A percentile compares a stretch with the other conserved stretches of the same genome.
phyloP scores from a whole-genome alignment of 805 yeast species.

The Candida sakaeoensis region DNA sequence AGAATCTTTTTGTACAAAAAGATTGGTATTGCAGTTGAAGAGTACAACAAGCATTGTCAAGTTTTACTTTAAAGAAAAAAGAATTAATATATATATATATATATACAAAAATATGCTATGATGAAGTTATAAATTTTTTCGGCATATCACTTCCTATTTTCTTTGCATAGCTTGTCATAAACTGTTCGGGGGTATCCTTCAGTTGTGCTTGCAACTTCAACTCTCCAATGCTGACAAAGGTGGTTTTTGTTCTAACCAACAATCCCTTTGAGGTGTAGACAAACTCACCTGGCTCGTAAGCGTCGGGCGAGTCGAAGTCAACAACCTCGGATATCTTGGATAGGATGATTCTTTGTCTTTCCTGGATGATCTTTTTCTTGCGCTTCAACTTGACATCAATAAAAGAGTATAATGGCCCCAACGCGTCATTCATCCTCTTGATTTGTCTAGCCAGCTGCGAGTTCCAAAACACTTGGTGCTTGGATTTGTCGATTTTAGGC shows the following conservation, averaged over 20 bases:
- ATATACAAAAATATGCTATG: too few species aligned
- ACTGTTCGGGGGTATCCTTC: constrained; percentile 43
- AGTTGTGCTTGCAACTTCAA: constrained; percentile 56
- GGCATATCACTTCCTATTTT: constrained; percentile 37
- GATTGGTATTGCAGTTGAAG: constrained; percentile 77
- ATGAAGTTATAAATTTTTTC: constrained; percentile 4
- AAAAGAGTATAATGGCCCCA: constrained; percentile 55
- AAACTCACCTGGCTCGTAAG: constrained; percentile 21
- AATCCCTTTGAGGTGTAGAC: constrained; percentile 20
- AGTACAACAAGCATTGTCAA: constrained; percentile 69
- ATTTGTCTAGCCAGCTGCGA: constrained; percentile 33
- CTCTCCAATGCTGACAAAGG: constrained; percentile 29
- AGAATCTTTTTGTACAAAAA: constrained; percentile 64
- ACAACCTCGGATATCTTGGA: constrained; percentile 28
- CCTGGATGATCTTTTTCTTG: constrained; percentile 25
- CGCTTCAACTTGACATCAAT: constrained; percentile 32
- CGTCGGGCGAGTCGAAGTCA: background rate
- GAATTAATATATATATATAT: too few species aligned
- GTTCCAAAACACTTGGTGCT: constrained; percentile 48
- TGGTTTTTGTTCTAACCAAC: constrained; percentile 43
- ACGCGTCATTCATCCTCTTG: constrained; percentile 41
- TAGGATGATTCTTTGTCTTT: constrained; percentile 46
- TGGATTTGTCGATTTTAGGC: constrained; percentile 44
- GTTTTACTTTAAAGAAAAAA: constrained; percentile 24
- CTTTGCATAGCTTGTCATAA: constrained; percentile 42